Base-by-base conservation (phyloP, 805 yeast genomes). In the Myxozyma monticola region DNA sequence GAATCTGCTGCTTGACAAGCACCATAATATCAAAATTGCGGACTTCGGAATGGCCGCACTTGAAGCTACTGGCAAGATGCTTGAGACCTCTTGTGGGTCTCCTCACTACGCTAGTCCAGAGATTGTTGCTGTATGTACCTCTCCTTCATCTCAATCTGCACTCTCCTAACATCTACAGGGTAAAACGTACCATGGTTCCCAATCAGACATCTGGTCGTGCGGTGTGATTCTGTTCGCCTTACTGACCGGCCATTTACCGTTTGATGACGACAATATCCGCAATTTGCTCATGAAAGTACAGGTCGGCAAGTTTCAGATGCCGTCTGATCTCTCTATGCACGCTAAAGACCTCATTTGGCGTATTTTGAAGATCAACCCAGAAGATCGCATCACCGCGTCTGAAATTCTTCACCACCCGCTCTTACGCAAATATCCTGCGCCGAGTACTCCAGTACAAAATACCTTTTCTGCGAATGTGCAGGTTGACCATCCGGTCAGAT, bases 41-140 rank as follows among this genome's bases (percentile, higher is more conserved):
- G 99, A 93, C 70, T 93, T 93, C 67, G 99, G 99, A 29, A 93
- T 93, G 99, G 99, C 99, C 15, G 98, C 99, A 5, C 72, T 93
- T 39, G 98, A 93, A 67, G 79, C 88, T 26, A 65, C 72, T n/a
- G 91, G 83, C 59, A 81, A 85, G 61, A 71, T 91, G 63, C 74
- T 93, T 50, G 97, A 91, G 67, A 93, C 99, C 3, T 84, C 95
- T 17, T 93, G 99, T 70, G 99, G 99, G 1, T 89, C 97, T 15
- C 99, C 99, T 7, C 99, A 93, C 68, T 93, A 93, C 68, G 99
- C 98, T 1, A 88, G 96, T 8, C 99, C 99, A 0, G 99, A 93
- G 68, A 91, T 93, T 60, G 97, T 93, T 9, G 86, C 96, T 10
- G 54, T 48, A 43, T 10, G 53, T 39, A 26, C 8, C 1, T n/a